Evolutionary conservation across 1,139 yeast genomes (phyloP).

Genomic region (Candida pseudoviswanathii): DNA sequence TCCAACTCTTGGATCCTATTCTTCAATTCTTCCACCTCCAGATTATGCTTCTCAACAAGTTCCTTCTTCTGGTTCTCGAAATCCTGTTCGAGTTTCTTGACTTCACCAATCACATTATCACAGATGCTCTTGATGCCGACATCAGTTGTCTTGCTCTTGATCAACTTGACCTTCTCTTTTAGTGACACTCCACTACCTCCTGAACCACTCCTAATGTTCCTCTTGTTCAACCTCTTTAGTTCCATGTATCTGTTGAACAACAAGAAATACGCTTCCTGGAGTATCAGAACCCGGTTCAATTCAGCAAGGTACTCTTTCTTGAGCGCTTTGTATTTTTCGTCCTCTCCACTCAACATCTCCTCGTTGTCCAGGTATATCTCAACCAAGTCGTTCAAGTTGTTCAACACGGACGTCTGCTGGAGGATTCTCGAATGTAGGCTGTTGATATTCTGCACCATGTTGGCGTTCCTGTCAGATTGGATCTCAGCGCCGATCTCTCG

Average conservation of each 20-base stretch:
- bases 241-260: conserved; percentile 44
- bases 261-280: conserved; percentile 41
- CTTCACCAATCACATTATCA: conserved; percentile 26
- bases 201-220: not conserved
- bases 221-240: conserved; percentile 23
- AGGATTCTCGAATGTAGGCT: conserved; percentile 18
- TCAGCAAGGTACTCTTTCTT: conserved; percentile 36
- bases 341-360: conserved; percentile 6
- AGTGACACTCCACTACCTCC: conserved; percentile 12
- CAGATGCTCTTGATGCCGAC: conserved; percentile 25
- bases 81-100: conserved; percentile 1
- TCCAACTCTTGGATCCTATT: not conserved
- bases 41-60: not conserved
- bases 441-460: conserved; percentile 14
- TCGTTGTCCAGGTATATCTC: conserved; percentile 20
- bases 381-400: conserved; percentile 24
- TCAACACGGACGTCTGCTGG: conserved; percentile 25
- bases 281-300: conserved; percentile 28
- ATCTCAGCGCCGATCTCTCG: conserved; percentile 20
- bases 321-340: conserved; percentile 21
- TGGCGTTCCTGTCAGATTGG: conserved; percentile 11
- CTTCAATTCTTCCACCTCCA: not conserved
- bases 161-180: conserved; percentile 25
- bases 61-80: conserved; percentile 1
- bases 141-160: conserved; percentile 26